Base-by-base conservation (phyloP, 805 yeast species). In the Tetrapisispora pingtungensis region DNA sequence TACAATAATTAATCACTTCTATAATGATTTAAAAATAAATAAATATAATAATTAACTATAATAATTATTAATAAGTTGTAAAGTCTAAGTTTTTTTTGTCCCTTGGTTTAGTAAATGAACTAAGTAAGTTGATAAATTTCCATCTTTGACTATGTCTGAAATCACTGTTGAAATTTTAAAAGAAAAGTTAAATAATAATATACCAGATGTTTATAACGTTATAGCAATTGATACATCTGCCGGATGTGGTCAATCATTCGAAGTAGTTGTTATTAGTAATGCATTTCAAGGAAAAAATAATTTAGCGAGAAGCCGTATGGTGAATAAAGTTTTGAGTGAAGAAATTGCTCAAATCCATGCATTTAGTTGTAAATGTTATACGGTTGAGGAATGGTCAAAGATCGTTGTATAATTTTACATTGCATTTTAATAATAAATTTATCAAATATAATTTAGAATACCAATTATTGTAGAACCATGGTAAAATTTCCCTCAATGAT, bases 241-340 rank as follows among this genome's bases (percentile, higher is more conserved):
- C 14, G 99, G 99, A 1, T 93, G 99, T 66, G 99, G 99, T 5
- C 96, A 90, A 63, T 96, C 97, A 2, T 90, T 89, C 64, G 96
- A 94, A 33, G 96, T 88, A 30, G 75, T 85, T 7, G 89, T 94
- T 24, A 96, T 93, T 10, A 65, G 80, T 6, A 72, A 77, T 37
- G 58, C 70, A 19, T 93, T 94, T 62, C 63, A 71, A 47, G 93
- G 93, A 20, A 86, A 87, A 66, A 87, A 86, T 66, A 84, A 84
- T 61, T 70, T 93, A 41, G 76, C 80, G 70, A 75, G 99, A 58
- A 95, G 90, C 55, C 71, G 97, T 52, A 56, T 88, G 52, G 96
- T 94, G 40, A 93, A 93, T 63, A 69, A 61, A 28, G 79, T 84
- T 1, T 70, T 93, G 49, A 81, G 81, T 54, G 86, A 82, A n/a